These are phyloP conservation scores for Rhizopus stolonifer DNA, from an alignment of 371 early-diverging fungal species.

Conservation along the genomic window DNA sequence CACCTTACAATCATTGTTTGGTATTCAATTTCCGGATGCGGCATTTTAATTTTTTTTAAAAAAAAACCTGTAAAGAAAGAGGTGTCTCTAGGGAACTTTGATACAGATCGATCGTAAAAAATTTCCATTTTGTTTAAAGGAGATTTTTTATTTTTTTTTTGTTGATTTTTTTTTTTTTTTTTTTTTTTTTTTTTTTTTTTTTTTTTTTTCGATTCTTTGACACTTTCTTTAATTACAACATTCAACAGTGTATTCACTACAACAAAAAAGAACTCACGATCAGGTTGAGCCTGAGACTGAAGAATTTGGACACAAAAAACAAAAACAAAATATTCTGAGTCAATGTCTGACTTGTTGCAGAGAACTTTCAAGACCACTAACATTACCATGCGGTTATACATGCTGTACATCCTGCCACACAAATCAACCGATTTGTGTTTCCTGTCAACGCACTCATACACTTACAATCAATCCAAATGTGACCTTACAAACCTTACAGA, in stretches of 20 bases:
- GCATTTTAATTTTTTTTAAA: no score
- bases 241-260: slow-evolving; percentile 16
- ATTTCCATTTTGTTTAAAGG: neutral
- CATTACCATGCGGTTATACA: slow-evolving; percentile 52
- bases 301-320: neutral
- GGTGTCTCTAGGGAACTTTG: no score
- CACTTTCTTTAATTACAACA: neutral
- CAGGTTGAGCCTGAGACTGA: slow-evolving; percentile 18
- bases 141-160: neutral
- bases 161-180: neutral
- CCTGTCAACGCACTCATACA: slow-evolving; percentile 23
- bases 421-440: slow-evolving; percentile 1
- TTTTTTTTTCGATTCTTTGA: slow-evolving; percentile 1
- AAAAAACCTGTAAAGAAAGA: no score
- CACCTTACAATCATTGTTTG: no score
- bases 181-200: slow-evolving; percentile 7
- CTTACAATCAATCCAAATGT: slow-evolving; percentile 11
- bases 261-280: slow-evolving; percentile 19
- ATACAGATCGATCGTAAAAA: neutral
- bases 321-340: slow-evolving; percentile 3
- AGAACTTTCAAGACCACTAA: slow-evolving; percentile 29
- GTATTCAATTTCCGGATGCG: no score
- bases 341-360: slow-evolving; percentile 20
- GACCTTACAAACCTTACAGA: slow-evolving; percentile 18
- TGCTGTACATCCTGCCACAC: slow-evolving; percentile 36